Evolutionary conservation across 2,329 filamentous ascomycete genomes (phyloP).

Genomic region (Fusarium mundagurra): DNA sequence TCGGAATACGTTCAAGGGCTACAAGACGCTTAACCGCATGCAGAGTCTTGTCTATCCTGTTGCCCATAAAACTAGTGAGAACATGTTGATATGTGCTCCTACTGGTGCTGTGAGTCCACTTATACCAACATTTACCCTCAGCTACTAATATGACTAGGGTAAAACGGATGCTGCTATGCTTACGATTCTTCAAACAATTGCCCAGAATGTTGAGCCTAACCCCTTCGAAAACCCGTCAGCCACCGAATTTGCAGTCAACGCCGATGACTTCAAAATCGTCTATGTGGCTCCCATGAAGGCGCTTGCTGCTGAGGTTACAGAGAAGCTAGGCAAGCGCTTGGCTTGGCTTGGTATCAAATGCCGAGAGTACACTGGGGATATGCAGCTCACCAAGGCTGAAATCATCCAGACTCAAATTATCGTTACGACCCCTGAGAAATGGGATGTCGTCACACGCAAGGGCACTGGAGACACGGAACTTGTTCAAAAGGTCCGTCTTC

Average conservation of each 20-base stretch:
- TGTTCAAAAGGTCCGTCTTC: constrained; percentile 93
- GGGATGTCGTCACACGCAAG: constrained; percentile 98
- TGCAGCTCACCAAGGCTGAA: constrained; percentile 97
- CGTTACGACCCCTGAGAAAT: constrained; percentile 98
- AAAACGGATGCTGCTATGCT: constrained; percentile 99
- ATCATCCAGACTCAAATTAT: constrained; percentile 98
- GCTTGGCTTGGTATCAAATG: constrained; percentile 94
- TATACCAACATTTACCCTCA: neutral
- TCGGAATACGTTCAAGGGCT: constrained; percentile 90
- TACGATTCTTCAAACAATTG: constrained; percentile 89
- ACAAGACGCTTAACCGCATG: constrained; percentile 95
- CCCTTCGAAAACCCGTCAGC: constrained; percentile 78
- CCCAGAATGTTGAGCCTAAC: constrained; percentile 84
- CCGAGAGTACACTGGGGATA: constrained; percentile 95
- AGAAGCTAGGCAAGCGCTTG: constrained; percentile 90
- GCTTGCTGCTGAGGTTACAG: constrained; percentile 93
- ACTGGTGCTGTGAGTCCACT: constrained; percentile 79
- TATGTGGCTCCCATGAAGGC: constrained; percentile 99
- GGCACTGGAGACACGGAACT: constrained; percentile 97
- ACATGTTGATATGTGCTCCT: constrained; percentile 98
- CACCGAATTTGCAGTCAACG: constrained; percentile 82
- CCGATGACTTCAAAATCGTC: constrained; percentile 95
- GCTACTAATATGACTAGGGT: constrained; percentile 61
- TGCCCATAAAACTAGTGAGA: constrained; percentile 94
- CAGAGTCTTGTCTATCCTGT: constrained; percentile 96